Percentiles rank a stretch among this genome's conserved stretches.
Evolutionary conservation across 805 yeast species (phyloP).

Genomic region (Geotrichum ghanense): DNA sequence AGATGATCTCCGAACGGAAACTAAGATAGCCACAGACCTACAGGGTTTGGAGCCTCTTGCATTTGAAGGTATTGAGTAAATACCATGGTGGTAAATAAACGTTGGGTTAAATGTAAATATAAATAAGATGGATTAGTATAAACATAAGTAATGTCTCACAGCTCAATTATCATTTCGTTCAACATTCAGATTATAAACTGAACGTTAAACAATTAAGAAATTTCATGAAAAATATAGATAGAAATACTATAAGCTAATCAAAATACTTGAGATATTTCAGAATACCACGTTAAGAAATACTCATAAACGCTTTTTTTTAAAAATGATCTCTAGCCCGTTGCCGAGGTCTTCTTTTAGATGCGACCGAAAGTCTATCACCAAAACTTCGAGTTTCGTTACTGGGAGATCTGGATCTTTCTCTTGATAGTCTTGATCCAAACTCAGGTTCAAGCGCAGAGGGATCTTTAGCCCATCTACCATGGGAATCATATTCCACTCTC

Average conservation of each 20-base stretch:
- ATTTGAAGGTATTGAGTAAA: constrained; percentile 2
- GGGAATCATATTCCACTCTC: background rate
- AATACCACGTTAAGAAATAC: too few species aligned
- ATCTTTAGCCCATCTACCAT: constrained; percentile 1
- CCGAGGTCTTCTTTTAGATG: background rate
- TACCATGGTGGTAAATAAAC: background rate
- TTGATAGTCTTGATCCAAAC: background rate
- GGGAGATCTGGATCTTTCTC: background rate
- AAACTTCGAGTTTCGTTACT: background rate
- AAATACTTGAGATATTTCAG: too few species aligned
- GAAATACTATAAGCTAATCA: too few species aligned
- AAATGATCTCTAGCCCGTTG: background rate
- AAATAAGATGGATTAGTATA: background rate
- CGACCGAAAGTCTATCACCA: background rate
- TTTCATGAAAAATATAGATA: too few species aligned
- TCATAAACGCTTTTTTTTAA: too few species aligned
- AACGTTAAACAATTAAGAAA: too few species aligned
- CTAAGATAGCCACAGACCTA: constrained; percentile 26
- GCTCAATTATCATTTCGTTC: too few species aligned
- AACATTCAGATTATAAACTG: too few species aligned
- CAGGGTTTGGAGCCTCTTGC: constrained; percentile 11
- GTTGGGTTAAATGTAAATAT: background rate
- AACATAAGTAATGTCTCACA: too few species aligned
- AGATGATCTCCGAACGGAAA: constrained; percentile 40
- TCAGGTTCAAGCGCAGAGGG: background rate